phyloP scores from a whole-genome alignment of 495 filamentous ascomycete species.

The Beverwykella pulmonaria region DNA sequence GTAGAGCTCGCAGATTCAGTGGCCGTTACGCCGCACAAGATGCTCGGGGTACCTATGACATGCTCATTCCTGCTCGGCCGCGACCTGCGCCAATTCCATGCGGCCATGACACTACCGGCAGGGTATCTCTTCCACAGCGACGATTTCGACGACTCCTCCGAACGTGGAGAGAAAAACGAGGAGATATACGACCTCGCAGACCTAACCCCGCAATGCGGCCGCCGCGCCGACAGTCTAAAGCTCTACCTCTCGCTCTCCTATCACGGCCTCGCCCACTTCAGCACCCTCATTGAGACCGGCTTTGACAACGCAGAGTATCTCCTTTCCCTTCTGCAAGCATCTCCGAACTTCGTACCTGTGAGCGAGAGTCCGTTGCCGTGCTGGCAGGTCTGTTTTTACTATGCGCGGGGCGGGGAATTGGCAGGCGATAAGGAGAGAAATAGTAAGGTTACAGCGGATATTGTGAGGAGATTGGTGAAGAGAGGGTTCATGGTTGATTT shows the following conservation, averaged over 20 bases:
- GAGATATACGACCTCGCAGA: slow-evolving; percentile 92
- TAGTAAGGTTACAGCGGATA: slow-evolving; percentile 66
- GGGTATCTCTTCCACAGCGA: slow-evolving; percentile 81
- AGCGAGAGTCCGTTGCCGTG: slow-evolving; percentile 80
- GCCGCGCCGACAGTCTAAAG: slow-evolving; percentile 83
- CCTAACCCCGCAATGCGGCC: slow-evolving; percentile 88
- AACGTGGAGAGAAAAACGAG: slow-evolving; percentile 41
- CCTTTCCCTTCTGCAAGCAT: slow-evolving; percentile 56
- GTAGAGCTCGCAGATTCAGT: slow-evolving; percentile 74
- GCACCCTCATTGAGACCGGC: slow-evolving; percentile 63
- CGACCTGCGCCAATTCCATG: slow-evolving; percentile 74
- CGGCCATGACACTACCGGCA: slow-evolving; percentile 81
- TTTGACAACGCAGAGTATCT: slow-evolving; percentile 70
- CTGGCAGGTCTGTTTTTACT: slow-evolving; percentile 95
- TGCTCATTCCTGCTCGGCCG: slow-evolving; percentile 84
- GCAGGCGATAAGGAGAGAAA: slow-evolving; percentile 60
- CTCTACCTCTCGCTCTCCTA: slow-evolving; percentile 86
- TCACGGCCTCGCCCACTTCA: slow-evolving; percentile 66
- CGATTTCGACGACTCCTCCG: slow-evolving; percentile 44
- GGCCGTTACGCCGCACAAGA: slow-evolving; percentile 93
- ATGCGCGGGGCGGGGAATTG: slow-evolving; percentile 61
- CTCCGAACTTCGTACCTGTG: slow-evolving; percentile 68
- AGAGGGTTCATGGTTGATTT: slow-evolving; percentile 95
- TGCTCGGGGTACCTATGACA: slow-evolving; percentile 87
- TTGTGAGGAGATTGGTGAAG: slow-evolving; percentile 65